phyloP scores from a whole-genome alignment of 352 stramenopile species.

The Pythium rhizo-oryzae region DNA sequence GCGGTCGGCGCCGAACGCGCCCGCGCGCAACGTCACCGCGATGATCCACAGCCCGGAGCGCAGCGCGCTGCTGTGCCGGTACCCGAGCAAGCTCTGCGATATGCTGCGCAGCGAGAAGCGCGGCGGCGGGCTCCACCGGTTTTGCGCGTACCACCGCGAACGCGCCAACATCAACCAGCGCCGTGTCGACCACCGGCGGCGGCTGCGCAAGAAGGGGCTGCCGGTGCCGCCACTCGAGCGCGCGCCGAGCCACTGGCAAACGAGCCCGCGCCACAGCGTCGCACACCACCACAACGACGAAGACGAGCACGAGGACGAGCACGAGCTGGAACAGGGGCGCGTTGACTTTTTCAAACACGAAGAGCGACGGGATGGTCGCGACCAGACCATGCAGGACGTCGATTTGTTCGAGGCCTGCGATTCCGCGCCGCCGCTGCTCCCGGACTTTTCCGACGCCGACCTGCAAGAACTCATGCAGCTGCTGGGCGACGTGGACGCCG shows the following conservation, averaged over 20 bases:
- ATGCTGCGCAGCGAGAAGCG: constrained; percentile 36
- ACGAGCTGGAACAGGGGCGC: too few relatives aligned
- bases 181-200: constrained; percentile 30
- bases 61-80: constrained; percentile 31
- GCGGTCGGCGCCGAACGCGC: too few relatives aligned
- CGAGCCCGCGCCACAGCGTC: constrained; percentile 1
- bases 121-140: constrained; percentile 31
- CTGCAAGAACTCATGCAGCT: constrained; percentile 24
- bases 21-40: constrained; percentile 10
- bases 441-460: constrained; percentile 17
- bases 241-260: constrained; percentile 18
- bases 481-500: constrained; percentile 13
- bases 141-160: constrained; percentile 35
- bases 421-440: constrained; percentile 3
- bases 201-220: constrained; percentile 21
- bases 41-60: constrained; percentile 25
- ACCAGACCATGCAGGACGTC: constrained; percentile 4
- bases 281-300: not conserved
- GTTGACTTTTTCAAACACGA: not conserved
- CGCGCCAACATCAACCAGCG: constrained; percentile 38
- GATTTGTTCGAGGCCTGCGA: constrained; percentile 18
- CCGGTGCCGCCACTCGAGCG: constrained; percentile 19
- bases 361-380: not conserved
- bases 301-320: constrained; percentile 1
- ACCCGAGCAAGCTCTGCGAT: constrained; percentile 39